Conservation (phyloP, 495 filamentous ascomycete genomes). For the Sabuloglossum arenarium region DNA sequence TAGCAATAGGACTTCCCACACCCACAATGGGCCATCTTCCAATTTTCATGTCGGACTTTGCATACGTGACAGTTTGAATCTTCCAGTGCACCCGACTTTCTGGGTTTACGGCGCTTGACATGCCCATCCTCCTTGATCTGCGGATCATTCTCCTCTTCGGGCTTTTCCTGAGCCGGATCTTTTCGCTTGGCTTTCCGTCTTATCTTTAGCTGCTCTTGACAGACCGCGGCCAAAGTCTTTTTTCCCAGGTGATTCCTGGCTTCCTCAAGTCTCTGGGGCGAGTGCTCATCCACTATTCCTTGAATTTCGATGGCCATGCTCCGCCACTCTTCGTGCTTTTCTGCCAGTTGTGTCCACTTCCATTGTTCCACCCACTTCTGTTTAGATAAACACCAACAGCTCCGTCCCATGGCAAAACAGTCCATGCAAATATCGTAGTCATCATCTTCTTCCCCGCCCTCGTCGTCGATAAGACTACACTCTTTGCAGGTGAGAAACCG, state of each 20-base stretch:
- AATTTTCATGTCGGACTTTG: constrained; percentile 44
- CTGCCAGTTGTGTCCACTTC: constrained; percentile 51
- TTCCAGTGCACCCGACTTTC: not conserved
- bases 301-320: constrained; percentile 48
- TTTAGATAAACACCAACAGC: constrained; percentile 66
- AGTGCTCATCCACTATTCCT: constrained; percentile 35
- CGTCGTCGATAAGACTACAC: constrained; percentile 32
- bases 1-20: constrained; percentile 69
- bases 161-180: constrained; percentile 13
- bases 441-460: constrained; percentile 42
- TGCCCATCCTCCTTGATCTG: constrained; percentile 30
- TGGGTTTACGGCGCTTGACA: constrained; percentile 16
- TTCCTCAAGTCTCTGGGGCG: constrained; percentile 39
- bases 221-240: constrained; percentile 71
- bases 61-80: constrained; percentile 55
- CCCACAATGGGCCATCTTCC: constrained; percentile 62
- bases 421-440: constrained; percentile 94
- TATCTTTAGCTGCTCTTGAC: constrained; percentile 59
- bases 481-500: constrained; percentile 77
- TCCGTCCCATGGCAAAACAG: constrained; percentile 84
- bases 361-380: constrained; percentile 89
- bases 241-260: constrained; percentile 39
- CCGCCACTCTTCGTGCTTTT: constrained; percentile 69
- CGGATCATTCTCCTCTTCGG: constrained; percentile 20
- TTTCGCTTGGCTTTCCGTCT: constrained; percentile 31